Evolutionary conservation across 139 green algal species (phyloP), one percentile per base, ranked within the genome.

Genomic region (Pseudopediastrum boryanum): DNA sequence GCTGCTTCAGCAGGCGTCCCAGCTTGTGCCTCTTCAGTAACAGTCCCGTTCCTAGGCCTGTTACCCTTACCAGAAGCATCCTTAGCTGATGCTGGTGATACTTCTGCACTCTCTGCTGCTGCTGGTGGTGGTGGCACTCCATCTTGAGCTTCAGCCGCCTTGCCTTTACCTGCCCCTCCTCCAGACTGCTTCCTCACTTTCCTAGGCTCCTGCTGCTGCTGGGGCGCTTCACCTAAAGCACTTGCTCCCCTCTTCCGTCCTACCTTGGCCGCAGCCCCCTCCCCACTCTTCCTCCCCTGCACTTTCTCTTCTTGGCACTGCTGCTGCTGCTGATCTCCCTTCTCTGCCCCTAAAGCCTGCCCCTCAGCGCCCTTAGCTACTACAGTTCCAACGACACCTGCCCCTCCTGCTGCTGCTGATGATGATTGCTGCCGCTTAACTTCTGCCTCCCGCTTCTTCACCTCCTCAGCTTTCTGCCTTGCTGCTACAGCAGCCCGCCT

Each of bases 401-500:
- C 19, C 56, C 54, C 9, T 9, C 12, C 52, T 66, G 3, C 36
- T 58, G 51, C 70, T 42, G 51, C 13, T 23, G 35, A 39, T 69
- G 54, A n/a, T n/a, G n/a, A n/a, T n/a, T n/a, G n/a, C n/a, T n/a
- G n/a, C n/a, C n/a, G n/a, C n/a, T n/a, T n/a, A n/a, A n/a, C n/a
- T n/a, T n/a, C n/a, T n/a, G n/a, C 29, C 19, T 59, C 21, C 41
- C 35, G 59, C 12, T 29, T 42, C 4, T 21, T 42, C 23, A 23
- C 39, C 52, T 27, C 31, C 44, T 78, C 41, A 13, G 33, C 59
- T 54, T 70, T 59, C 36, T 78, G 71, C 41, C n/a, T n/a, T n/a
- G n/a, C n/a, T n/a, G n/a, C n/a, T n/a, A n/a, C n/a, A n/a, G 71
- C 71, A 35, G 71, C 71, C 71, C 68, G 54, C 3, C 41, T 58